phyloP scores from a whole-genome alignment of 2,329 filamentous ascomycete species.

The Colletotrichum sidae region DNA sequence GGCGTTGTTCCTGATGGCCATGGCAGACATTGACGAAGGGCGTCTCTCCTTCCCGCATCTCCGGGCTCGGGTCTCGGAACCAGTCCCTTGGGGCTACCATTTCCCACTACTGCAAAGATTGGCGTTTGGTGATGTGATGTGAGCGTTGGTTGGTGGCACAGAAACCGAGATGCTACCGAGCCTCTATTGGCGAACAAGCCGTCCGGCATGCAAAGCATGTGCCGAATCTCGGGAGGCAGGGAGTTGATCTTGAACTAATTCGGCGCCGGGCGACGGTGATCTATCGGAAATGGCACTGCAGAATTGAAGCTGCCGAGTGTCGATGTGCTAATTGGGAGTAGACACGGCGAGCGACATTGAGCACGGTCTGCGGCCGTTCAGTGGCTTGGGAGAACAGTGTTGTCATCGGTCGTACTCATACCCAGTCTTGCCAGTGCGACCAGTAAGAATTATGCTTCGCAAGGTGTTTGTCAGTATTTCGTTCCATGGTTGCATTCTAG shows the following conservation, averaged over 20 bases:
- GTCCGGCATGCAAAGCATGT: slow-evolving; percentile 11
- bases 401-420: too few species aligned
- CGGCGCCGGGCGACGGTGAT: slow-evolving; percentile 25
- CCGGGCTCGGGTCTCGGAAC: neutral
- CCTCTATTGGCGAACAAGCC: slow-evolving; percentile 7
- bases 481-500: too few species aligned
- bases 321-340: slow-evolving; percentile 22
- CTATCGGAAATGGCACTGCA: slow-evolving; percentile 16
- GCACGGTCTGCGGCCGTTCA: slow-evolving; percentile 2
- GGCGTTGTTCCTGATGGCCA: slow-evolving; percentile 6
- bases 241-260: slow-evolving; percentile 13
- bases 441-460: too few species aligned
- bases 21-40: slow-evolving; percentile 9
- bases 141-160: neutral
- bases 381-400: too few species aligned
- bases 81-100: neutral
- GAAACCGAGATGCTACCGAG: neutral
- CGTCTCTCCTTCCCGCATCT: slow-evolving; percentile 4
- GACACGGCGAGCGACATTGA: slow-evolving; percentile 19
- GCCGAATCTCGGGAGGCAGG: slow-evolving; percentile 28
- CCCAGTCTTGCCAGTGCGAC: too few species aligned
- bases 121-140: neutral
- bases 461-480: too few species aligned
- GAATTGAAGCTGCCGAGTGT: slow-evolving; percentile 28
- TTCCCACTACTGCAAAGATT: neutral